Evolutionary conservation across 768 basidiomycete genomes (phyloP).

Genomic region (Trametopsis cervina): DNA sequence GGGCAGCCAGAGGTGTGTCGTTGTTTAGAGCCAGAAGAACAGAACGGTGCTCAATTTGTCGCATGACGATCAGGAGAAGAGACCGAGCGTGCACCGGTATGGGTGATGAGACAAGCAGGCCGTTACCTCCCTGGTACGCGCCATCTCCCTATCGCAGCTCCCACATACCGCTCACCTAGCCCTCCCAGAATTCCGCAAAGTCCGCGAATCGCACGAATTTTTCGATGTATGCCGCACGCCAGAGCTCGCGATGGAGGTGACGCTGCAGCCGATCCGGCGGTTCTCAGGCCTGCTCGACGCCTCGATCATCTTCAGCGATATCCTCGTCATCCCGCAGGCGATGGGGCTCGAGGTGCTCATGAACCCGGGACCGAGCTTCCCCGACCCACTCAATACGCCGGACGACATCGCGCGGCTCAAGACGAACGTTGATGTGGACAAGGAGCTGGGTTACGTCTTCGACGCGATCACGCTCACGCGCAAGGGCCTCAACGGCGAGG

Average conservation of each 20-base stretch:
- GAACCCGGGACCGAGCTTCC: constrained; percentile 89
- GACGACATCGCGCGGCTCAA: constrained; percentile 60
- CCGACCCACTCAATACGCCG: constrained; percentile 75
- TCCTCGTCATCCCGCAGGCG: constrained; percentile 95
- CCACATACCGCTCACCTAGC: constrained; percentile 4
- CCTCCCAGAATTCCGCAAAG: constrained; percentile 73
- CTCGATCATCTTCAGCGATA: constrained; percentile 97
- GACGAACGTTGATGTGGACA: constrained; percentile 64
- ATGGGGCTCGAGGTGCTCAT: constrained; percentile 95
- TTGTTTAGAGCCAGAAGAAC: neutral
- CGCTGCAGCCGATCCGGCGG: constrained; percentile 88
- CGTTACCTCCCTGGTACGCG: constrained; percentile 85
- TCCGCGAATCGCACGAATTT: constrained; percentile 85
- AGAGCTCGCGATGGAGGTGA: constrained; percentile 81
- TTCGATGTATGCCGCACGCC: constrained; percentile 94
- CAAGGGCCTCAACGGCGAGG: constrained; percentile 72
- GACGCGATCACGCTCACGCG: constrained; percentile 86
- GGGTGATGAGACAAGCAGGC: constrained; percentile 98
- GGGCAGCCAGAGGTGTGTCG: constrained; percentile 76
- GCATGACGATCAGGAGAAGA: constrained; percentile 74
- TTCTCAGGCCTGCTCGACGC: constrained; percentile 87
- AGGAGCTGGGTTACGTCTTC: constrained; percentile 88
- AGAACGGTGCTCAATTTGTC: neutral
- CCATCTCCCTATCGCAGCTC: constrained; percentile 1
- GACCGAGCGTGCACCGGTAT: constrained; percentile 91